Base-by-base conservation (phyloP, 2,329 filamentous ascomycete species). In the Stylonectria norvegica region DNA sequence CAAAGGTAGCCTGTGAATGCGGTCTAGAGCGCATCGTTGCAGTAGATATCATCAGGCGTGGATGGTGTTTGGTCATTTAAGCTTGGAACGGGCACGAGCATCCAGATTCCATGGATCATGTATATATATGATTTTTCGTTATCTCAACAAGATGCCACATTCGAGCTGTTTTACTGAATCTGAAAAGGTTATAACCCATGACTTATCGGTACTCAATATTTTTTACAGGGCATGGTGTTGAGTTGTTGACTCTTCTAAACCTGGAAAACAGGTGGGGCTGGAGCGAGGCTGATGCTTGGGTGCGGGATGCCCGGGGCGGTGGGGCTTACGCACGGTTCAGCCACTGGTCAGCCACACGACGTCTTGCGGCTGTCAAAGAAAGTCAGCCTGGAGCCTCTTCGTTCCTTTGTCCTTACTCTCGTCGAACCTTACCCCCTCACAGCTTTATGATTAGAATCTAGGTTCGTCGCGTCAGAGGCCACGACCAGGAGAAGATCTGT, bases 401-500 rank as follows among this genome's bases (percentile, higher is more conserved):
- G n/a, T n/a, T n/a, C n/a, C n/a, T n/a, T n/a, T n/a, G n/a, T n/a
- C n/a, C n/a, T n/a, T n/a, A n/a, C n/a, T n/a, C n/a, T n/a, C n/a
- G n/a, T n/a, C n/a, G n/a, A n/a, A n/a, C n/a, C n/a, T n/a, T n/a
- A n/a, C n/a, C n/a, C n/a, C n/a, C n/a, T n/a, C n/a, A n/a, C 33
- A 38, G 42, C 25, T 20, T 40, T 36, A 45, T 38, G 40, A 42
- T 33, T 40, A 36, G 29, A 36, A 38, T 20, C 30, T 34, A 31
- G 16, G n/a, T 27, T 14, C 19, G 16, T 30, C 20, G 20, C 33
- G 22, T 23, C 19, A 20, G 12, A 40, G 29, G 28, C 40, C 25
- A 17, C 30, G 10, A 36, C 25, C 37, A 9, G 25, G 29, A 29
- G 10, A 40, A 19, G 15, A 29, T 5, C 22, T 34, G 22, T 20